Base-by-base conservation (phyloP, 371 early-diverging fungal genomes). In the Pancytospora epiphaga region DNA sequence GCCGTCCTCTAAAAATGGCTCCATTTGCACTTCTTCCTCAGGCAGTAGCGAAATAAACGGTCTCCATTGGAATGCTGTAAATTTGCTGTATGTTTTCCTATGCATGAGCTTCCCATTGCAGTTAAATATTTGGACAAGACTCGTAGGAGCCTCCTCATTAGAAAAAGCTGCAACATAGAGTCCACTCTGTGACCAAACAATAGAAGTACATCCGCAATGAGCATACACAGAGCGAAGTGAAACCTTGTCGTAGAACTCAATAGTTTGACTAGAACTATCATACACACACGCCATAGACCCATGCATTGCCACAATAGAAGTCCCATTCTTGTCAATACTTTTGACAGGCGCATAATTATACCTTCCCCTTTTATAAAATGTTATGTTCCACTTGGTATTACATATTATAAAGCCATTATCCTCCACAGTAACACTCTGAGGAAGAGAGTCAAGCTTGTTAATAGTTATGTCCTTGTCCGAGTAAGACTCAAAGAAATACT, bases 221-320 rank as follows among this genome's bases (percentile, higher is more conserved):
- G 54, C 4, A 38, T 66, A 60, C 3, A 50, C 56, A 30, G 38
- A 43, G 49, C 54, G 64, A 49, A 73, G 50, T 15, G 58, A 32
- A 0, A 60, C 61, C 3, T 65, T 57, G 36, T 74, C 74, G 47
- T 77, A 77, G 27, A 77, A 73, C 50, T 77, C 74, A 33, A 77
- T 34, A 50, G 54, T 71, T 25, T 63, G 62, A 22, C 25, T 51
- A 9, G 19, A 39, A 1, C 49, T 12, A 34, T 77, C 74, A 32
- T 71, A 71, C 49, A 74, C 25, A 27, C 49, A 62, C 18, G 36
- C 18, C 19, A 73, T n/a, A 19, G 57, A 30, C 0, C 36, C 51
- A 6, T 33, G 36, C 0, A 47, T 2, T 18, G 69, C 50, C 38
- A 73, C 2, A 22, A 69, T 36, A 9, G 66, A 18, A n/a, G 61